Percentiles rank a stretch among this genome's conserved stretches.
These are phyloP conservation scores for Senna siamea DNA, from an alignment of 306 rosid genomes.

Conservation along the genomic window DNA sequence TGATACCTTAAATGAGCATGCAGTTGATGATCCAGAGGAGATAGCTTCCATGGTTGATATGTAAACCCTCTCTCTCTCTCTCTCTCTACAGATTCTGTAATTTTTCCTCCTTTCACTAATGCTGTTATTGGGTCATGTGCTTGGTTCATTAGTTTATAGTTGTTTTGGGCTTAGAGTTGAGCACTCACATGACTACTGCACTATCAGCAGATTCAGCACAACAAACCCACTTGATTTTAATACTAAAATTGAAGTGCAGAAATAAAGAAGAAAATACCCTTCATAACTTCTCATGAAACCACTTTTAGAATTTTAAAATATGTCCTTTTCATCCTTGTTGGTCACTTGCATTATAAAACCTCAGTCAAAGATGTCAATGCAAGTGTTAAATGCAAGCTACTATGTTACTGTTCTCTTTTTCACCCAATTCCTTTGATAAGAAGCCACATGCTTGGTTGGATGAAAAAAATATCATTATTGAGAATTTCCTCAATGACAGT, in stretches of 20 bases:
- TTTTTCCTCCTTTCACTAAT: slow-evolving; percentile 7
- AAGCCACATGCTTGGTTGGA: slow-evolving; percentile 8
- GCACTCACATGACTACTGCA: slow-evolving; percentile 40
- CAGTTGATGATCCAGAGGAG: slow-evolving; percentile 89
- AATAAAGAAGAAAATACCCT: slow-evolving; percentile 8
- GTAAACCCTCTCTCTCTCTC: slow-evolving; percentile 59
- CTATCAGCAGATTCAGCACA: slow-evolving; percentile 17
- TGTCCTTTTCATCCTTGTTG: slow-evolving; percentile 15
- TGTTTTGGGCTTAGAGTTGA: slow-evolving; percentile 27
- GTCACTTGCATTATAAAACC: slow-evolving; percentile 8
- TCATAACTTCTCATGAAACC: slow-evolving; percentile 29
- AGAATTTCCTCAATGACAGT: slow-evolving; percentile 14
- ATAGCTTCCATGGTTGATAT: slow-evolving; percentile 80
- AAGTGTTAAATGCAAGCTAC: slow-evolving; percentile 26
- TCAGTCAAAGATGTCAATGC: slow-evolving; percentile 33
- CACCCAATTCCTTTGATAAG: slow-evolving; percentile 22
- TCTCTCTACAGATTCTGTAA: slow-evolving; percentile 16
- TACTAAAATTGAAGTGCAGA: slow-evolving; percentile 14
- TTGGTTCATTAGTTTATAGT: slow-evolving; percentile 32
- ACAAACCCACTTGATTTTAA: slow-evolving; percentile 33
- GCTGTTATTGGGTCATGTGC: slow-evolving; percentile 42
- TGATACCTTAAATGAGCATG: slow-evolving; percentile 60
- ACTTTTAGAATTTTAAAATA: slow-evolving; percentile 17
- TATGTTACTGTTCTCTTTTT: neutral
- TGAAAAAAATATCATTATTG: slow-evolving; percentile 9